Base-by-base conservation (phyloP, 495 filamentous ascomycete species). In the Staphylotrichum longicolle region DNA sequence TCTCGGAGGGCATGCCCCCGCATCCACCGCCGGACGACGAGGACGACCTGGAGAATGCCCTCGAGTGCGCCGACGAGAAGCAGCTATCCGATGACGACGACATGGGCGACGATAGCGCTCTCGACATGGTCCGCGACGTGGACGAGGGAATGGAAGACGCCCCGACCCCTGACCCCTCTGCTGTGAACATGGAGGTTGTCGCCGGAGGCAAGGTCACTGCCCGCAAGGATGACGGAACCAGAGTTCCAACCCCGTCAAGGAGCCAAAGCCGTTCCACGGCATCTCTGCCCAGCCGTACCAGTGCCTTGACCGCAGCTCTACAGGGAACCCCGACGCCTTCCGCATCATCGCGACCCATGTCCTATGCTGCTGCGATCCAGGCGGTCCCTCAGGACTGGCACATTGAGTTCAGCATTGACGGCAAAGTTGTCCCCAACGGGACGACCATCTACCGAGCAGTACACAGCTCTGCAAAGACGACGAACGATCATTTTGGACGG, bases 381-480 rank as follows among this genome's bases (percentile, higher is more conserved):
- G 68, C 85, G 34, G 71, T 83, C 5, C 91, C 92, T n/a, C 88
- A 92, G 61, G 94, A 98, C 69, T 99, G 95, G 95, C 94, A 99
- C 67, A 90, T 99, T 46, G 91, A 98, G 68, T 99, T 99, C 74
- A 95, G 85, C 64, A 86, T 97, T 58, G 87, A 91, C 62, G 90
- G 85, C 50, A 88, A 92, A 68, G 83, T 88, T 1, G 87, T 97
- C 65, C 80, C 89, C 1, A 93, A 90, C 65, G 93, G 97, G 64
- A 98, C 91, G 4, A 99, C 95, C 0, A 93, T 99, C 62, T 99
- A 98, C 70, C 88, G 93, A 47, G 95, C 93, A 50, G 90, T 98
- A 14, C 91, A 97, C 66, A 88, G 85, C 71, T 87, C 85, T 47
- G 79, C 85, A 30, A 72, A 82, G 2, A 75, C 85, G 45, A 63